phyloP scores from a whole-genome alignment of 805 yeast species.

The Candida berthetii region DNA sequence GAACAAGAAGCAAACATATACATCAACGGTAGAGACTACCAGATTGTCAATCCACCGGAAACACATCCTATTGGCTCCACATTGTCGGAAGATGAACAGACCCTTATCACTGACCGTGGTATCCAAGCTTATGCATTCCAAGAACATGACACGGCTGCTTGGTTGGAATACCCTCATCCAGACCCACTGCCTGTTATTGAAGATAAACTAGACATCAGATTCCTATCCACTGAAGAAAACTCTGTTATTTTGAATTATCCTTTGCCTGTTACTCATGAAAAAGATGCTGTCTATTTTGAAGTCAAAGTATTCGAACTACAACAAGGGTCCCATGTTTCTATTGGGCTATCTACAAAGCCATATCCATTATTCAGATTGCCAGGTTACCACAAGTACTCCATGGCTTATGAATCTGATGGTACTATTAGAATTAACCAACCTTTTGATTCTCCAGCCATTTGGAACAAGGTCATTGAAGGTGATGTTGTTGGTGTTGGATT shows the following conservation, averaged over 20 bases:
- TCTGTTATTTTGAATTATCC: conserved; percentile 28
- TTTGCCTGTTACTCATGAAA: conserved; percentile 41
- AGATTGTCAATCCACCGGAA: conserved; percentile 1
- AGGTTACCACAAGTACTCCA: conserved; percentile 62
- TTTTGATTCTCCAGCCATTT: conserved; percentile 33
- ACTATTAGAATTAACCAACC: conserved; percentile 62
- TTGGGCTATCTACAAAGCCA: conserved; percentile 68
- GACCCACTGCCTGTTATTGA: conserved; percentile 2
- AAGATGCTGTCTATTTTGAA: conserved; percentile 68
- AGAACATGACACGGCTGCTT: conserved; percentile 4
- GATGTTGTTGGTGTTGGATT: conserved; percentile 94
- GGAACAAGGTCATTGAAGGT: conserved; percentile 56
- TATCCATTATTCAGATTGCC: conserved; percentile 74
- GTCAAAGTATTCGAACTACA: conserved; percentile 38
- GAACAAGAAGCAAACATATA: neutral
- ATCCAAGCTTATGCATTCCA: conserved; percentile 13
- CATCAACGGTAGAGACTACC: conserved; percentile 26
- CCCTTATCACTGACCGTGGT: conserved; percentile 16
- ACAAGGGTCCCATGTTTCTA: conserved; percentile 43
- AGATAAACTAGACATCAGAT: conserved; percentile 10
- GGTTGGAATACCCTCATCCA: conserved; percentile 9
- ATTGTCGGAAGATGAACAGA: conserved; percentile 2
- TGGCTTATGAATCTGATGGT: conserved; percentile 72
- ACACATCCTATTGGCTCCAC: neutral
- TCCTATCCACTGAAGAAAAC: conserved; percentile 8